These are phyloP conservation scores for Rhodotorula sp. DNA, from an alignment of 1,284 basidiomycete species.

Conservation along the genomic window DNA sequence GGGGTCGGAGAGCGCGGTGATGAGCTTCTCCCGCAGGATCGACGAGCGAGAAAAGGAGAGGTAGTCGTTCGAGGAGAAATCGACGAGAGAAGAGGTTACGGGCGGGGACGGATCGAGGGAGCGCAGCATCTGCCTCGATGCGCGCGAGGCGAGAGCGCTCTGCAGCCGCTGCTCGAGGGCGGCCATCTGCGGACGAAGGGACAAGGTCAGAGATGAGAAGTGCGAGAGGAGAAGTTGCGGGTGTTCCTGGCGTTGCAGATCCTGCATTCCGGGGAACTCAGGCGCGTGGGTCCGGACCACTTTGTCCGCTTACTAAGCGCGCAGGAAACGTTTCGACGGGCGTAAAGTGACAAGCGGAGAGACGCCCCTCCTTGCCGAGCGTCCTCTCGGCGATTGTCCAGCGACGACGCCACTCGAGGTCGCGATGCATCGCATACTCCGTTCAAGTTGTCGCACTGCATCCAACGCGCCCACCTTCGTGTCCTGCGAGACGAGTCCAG, in stretches of 20 bases:
- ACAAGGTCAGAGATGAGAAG: neutral
- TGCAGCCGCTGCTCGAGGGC: conserved; percentile 18
- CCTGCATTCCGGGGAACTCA: neutral
- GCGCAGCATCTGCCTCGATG: conserved; percentile 25
- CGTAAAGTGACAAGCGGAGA: no score
- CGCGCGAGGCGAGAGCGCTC: conserved; percentile 20
- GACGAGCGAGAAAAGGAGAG: conserved; percentile 74
- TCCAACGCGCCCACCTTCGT: no score
- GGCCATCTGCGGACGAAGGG: neutral
- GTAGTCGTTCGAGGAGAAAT: conserved; percentile 93
- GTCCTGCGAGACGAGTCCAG: no score
- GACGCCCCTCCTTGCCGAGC: no score
- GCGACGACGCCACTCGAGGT: no score
- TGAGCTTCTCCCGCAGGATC: conserved; percentile 62
- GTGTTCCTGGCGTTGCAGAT: no score
- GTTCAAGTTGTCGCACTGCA: no score
- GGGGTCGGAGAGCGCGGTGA: conserved; percentile 46
- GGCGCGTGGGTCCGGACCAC: no score
- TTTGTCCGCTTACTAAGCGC: no score
- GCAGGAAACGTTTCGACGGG: no score
- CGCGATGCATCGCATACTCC: no score
- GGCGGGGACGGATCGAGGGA: conserved; percentile 21
- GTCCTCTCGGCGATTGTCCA: no score
- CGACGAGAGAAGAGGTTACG: conserved; percentile 50
- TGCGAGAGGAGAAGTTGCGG: neutral